These are phyloP conservation scores for Pseudocercospora eumusae DNA, from an alignment of 2,329 filamentous ascomycete genomes.

Conservation along the genomic window DNA sequence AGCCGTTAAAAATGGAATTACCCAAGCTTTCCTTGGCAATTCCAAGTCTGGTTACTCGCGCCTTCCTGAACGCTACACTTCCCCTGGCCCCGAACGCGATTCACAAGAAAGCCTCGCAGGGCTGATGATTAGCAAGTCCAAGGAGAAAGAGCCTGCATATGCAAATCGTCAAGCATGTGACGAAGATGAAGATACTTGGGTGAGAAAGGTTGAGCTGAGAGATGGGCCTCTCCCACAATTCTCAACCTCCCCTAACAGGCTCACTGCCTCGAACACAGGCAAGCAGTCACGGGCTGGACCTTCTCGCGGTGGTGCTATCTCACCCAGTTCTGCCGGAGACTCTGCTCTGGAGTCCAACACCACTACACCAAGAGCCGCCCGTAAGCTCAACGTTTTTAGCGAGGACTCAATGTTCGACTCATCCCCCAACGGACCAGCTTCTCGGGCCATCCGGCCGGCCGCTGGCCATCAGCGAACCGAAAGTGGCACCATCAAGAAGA, in stretches of 20 bases:
- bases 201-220: slow-evolving; percentile 29
- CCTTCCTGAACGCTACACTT: slow-evolving; percentile 34
- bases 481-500: slow-evolving; percentile 62
- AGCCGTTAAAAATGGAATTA: slow-evolving; percentile 28
- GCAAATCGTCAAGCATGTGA: slow-evolving; percentile 32
- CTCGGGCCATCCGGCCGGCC: slow-evolving; percentile 35
- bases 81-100: slow-evolving; percentile 34
- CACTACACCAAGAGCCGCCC: slow-evolving; percentile 33
- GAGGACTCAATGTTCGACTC: slow-evolving; percentile 35
- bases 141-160: slow-evolving; percentile 27
- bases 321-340: slow-evolving; percentile 31
- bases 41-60: slow-evolving; percentile 37
- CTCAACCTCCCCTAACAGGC: slow-evolving; percentile 16
- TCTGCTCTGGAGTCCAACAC: slow-evolving; percentile 30
- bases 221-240: slow-evolving; percentile 21
- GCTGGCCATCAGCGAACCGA: slow-evolving; percentile 28
- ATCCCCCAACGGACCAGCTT: slow-evolving; percentile 39
- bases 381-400: slow-evolving; percentile 15
- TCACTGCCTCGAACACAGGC: slow-evolving; percentile 16
- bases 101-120: slow-evolving; percentile 26
- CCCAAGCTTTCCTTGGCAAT: slow-evolving; percentile 34
- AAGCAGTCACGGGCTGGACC: slow-evolving; percentile 16
- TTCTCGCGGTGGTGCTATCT: slow-evolving; percentile 27
- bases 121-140: slow-evolving; percentile 25
- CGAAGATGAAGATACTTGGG: slow-evolving; percentile 35